Conservation (phyloP, 768 basidiomycete species). For the Exidia glandulosa region DNA sequence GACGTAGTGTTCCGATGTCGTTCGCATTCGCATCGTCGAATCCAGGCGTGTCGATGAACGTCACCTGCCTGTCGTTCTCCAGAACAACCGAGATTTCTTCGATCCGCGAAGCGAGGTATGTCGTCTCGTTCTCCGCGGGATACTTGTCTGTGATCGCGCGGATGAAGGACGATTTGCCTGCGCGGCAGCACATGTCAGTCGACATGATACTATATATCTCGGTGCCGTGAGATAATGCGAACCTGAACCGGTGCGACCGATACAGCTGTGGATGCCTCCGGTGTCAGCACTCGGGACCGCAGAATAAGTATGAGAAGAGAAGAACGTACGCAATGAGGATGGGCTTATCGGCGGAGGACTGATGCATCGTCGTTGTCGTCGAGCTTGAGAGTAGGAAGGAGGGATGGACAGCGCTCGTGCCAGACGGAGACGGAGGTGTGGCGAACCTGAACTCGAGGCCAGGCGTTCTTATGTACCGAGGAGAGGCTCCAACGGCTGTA, state of each 20-base stretch:
- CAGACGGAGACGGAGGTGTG: no score
- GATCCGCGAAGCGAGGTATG: background rate
- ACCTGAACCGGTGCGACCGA: background rate
- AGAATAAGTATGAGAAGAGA: background rate
- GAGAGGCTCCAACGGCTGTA: no score
- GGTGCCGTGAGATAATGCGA: no score
- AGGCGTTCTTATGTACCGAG: no score
- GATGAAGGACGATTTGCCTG: background rate
- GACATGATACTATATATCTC: no score
- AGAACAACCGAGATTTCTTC: background rate
- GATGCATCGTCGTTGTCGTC: no score
- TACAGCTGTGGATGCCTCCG: background rate
- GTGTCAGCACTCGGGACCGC: no score
- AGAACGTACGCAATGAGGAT: background rate
- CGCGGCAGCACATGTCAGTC: no score
- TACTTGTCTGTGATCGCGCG: background rate
- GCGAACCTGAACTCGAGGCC: no score
- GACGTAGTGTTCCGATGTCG: background rate
- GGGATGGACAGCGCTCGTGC: no score
- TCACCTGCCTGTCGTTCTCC: background rate
- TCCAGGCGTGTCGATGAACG: background rate
- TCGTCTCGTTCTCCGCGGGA: background rate
- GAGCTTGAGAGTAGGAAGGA: no score
- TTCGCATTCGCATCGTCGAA: background rate
- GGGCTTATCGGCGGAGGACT: no score